Base-by-base conservation (phyloP, 495 filamentous ascomycete species). In the Hyphodiscus hymeniophilus region DNA sequence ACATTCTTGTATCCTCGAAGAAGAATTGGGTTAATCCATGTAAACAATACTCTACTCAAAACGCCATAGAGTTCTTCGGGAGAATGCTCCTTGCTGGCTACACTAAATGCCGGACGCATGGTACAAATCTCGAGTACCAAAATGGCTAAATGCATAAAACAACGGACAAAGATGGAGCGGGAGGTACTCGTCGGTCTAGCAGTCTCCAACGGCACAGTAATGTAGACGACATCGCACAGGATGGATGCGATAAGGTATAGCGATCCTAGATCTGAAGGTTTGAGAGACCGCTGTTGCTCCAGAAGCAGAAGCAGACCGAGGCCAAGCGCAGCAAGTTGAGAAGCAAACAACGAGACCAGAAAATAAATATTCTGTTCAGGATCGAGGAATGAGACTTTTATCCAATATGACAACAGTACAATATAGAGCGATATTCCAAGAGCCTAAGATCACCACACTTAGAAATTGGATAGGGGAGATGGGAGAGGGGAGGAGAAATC, bases 1-100 rank as follows among this genome's bases (percentile, higher is more conserved):
- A 63, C 26, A 3, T 54, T 65, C 4, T 38, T 55, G 48, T 64
- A 75, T 0, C 74, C 74, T 10, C 35, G 56, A 13, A 55, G 55
- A 40, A 85, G 75, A 3, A 82, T 50, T 13, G 59, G 60, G 50
- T 77, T 80, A 38, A 83, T 60, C 80, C 81, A 85, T 50, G 61
- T 74, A 57, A 81, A 84, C 7, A 78, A 59, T 1, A 59, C 63
- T 13, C 66, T 64, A 48, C 66, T 75, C 47, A 74, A 77, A 12
- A 80, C 64, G 0, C 80, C 71, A 36, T 65, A 69, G 0, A 71
- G 78, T 16, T 75, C 76, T 54, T 88, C 84, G 7, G 45, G 45
- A 7, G 51, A 28, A n/a, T n/a, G n/a, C n/a, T n/a, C n/a, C 17
- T 45, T 33, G 10, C 31, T 15, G 45, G 21, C 3, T 48, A 49